These are phyloP conservation scores for Gracilaria gracilis DNA, from an alignment of 23 red algal genomes.

Conservation along the genomic window DNA sequence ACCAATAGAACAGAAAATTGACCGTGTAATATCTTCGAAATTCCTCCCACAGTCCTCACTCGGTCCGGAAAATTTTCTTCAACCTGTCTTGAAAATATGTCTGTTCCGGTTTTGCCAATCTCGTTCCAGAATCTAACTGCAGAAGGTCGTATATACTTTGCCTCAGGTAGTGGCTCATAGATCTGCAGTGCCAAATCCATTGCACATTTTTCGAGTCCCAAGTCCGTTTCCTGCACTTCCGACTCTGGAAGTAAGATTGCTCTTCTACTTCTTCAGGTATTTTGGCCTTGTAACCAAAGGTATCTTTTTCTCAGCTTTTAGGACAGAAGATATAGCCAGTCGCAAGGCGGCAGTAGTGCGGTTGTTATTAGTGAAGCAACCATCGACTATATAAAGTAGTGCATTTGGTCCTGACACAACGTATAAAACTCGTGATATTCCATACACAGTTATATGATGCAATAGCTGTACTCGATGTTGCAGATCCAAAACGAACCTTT, in stretches of 20 bases:
- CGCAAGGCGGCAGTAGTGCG: background rate
- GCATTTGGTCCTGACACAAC: background rate
- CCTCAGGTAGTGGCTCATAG: background rate
- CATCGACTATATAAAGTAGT: background rate
- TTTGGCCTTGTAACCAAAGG: background rate
- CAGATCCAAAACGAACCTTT: background rate
- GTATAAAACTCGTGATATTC: background rate
- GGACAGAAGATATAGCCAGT: background rate
- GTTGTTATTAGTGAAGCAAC: background rate
- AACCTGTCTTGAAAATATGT: constrained; percentile 10
- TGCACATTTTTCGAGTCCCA: background rate
- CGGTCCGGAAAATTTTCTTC: constrained; percentile 1
- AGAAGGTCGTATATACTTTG: background rate
- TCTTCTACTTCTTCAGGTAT: background rate
- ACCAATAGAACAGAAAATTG: background rate
- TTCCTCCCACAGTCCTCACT: background rate
- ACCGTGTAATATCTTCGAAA: background rate
- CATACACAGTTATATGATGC: background rate
- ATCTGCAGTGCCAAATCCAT: background rate
- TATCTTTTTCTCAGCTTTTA: background rate
- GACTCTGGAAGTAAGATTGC: background rate
- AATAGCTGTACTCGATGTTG: background rate
- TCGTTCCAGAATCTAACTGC: constrained; percentile 10
- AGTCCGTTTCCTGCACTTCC: background rate
- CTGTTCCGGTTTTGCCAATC: constrained; percentile 19